Percentiles rank a stretch among this genome's conserved stretches.
Evolutionary conservation across 257 asterid species (phyloP).

Genomic region (Osmanthus fragrans): DNA sequence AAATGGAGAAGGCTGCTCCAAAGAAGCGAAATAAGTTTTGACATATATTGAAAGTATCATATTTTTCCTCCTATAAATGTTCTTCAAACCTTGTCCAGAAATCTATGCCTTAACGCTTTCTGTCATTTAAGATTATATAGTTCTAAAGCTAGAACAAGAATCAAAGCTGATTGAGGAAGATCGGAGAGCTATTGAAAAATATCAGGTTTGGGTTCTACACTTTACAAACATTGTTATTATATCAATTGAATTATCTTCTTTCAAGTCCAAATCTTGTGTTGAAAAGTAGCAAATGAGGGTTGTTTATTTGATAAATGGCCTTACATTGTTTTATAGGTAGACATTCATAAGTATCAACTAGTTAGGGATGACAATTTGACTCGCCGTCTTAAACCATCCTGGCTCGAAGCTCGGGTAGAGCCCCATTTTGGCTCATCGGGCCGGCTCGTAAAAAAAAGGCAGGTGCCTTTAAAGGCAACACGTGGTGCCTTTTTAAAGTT

Average conservation of each 20-base stretch:
- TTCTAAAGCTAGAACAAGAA: constrained; percentile 88
- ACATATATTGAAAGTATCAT: constrained; percentile 51
- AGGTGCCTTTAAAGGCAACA: no score
- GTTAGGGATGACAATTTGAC: no score
- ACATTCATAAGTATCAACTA: neutral
- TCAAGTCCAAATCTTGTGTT: constrained; percentile 5
- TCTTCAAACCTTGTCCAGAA: constrained; percentile 64
- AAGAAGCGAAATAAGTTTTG: no score
- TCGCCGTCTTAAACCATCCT: no score
- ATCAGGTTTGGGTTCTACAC: constrained; percentile 61
- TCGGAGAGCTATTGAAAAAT: constrained; percentile 75
- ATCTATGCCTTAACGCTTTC: constrained; percentile 86
- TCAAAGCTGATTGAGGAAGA: constrained; percentile 85
- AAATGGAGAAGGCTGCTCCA: neutral
- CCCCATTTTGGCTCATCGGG: no score
- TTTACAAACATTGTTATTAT: neutral
- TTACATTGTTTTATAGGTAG: neutral
- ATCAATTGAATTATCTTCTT: constrained; percentile 15
- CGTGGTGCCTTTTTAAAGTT: no score
- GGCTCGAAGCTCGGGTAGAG: no score
- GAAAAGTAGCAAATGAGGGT: neutral
- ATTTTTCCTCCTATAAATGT: constrained; percentile 91
- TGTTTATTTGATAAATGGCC: neutral
- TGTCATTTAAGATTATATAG: constrained; percentile 82
- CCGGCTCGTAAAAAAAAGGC: no score